Conservation (phyloP, 352 stramenopile species). For the Aphanomyces cochlioides region DNA sequence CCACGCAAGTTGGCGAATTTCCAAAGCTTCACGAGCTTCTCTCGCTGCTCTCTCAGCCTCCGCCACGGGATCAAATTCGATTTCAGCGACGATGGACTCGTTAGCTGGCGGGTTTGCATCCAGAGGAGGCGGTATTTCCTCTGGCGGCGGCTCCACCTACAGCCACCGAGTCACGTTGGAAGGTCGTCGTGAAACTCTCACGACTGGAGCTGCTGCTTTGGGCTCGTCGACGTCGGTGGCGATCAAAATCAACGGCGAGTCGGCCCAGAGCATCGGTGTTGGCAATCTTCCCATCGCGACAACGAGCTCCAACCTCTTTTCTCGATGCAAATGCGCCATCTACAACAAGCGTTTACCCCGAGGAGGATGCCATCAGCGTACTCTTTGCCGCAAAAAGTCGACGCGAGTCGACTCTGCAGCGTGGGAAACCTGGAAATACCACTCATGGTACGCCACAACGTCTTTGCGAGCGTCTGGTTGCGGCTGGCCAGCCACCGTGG, state of each 20-base stretch:
- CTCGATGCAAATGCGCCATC: slow-evolving; percentile 10
- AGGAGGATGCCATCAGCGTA: not conserved
- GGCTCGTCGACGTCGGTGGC: not conserved
- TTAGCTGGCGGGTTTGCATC: no score
- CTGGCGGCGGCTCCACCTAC: no score
- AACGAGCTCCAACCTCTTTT: slow-evolving; percentile 10
- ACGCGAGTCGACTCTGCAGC: slow-evolving; percentile 6
- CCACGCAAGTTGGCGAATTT: not conserved
- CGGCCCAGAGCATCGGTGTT: not conserved
- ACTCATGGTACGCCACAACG: slow-evolving; percentile 8
- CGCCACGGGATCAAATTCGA: not conserved
- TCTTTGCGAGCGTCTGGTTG: not conserved
- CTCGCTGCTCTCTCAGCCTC: not conserved
- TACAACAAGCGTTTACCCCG: no score
- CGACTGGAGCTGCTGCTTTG: not conserved
- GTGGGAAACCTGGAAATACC: slow-evolving; percentile 23
- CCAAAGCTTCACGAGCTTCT: not conserved
- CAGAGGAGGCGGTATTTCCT: no score
- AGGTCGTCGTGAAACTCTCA: no score
- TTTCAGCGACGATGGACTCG: no score
- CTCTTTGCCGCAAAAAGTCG: slow-evolving; percentile 22
- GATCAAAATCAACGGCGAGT: not conserved
- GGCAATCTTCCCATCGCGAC: slow-evolving; percentile 4
- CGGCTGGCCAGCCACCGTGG: not conserved
- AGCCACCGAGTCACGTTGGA: no score